Conservation (phyloP, 768 basidiomycete genomes). For the Amanita rimosa region DNA sequence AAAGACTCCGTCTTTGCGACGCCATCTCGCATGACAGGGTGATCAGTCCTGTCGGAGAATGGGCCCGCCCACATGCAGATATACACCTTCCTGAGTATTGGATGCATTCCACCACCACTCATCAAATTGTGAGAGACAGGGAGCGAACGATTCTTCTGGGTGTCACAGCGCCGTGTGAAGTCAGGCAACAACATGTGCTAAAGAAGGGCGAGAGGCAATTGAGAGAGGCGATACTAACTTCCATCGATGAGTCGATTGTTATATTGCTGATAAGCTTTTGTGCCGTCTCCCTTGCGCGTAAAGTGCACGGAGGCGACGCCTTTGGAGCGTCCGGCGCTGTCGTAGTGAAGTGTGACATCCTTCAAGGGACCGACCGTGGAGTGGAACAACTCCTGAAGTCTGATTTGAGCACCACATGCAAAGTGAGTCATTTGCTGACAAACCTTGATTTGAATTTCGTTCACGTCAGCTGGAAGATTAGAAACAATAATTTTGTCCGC, state of each 20-base stretch:
- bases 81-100: background rate
- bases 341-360: constrained; percentile 79
- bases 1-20: background rate
- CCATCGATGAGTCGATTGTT: constrained; percentile 99
- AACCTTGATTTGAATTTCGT: constrained; percentile 89
- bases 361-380: constrained; percentile 82
- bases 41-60: constrained; percentile 24
- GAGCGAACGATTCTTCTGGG: constrained; percentile 27
- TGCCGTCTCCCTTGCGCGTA: constrained; percentile 77
- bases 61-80: background rate
- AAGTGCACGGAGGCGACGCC: constrained; percentile 86
- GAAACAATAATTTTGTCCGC: constrained; percentile 94
- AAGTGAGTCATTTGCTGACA: constrained; percentile 12
- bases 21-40: constrained; percentile 19
- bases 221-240: constrained; percentile 85
- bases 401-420: background rate
- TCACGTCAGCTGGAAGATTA: constrained; percentile 88
- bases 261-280: constrained; percentile 88
- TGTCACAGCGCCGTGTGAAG: constrained; percentile 12
- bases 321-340: constrained; percentile 77
- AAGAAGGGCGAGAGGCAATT: constrained; percentile 27
- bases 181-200: constrained; percentile 13
- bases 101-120: background rate
- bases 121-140: constrained; percentile 27
- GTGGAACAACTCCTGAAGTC: constrained; percentile 76